Conservation (phyloP, 345 rosid genomes). For the Litchi chinensis region DNA sequence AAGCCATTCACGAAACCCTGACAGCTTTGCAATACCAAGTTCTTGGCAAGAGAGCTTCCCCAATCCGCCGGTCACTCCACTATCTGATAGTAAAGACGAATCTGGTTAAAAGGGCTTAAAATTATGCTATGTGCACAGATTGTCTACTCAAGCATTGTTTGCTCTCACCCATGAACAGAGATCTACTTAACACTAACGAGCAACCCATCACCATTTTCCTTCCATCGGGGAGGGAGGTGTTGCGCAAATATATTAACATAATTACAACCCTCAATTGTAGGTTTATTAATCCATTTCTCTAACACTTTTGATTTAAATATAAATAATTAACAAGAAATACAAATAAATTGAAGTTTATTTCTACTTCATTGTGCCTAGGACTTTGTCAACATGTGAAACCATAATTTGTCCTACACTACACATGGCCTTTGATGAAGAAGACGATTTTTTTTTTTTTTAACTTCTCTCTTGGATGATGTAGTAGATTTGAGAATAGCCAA, state of each 20-base stretch:
- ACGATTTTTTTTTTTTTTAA: too few species aligned
- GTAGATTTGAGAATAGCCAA: too few species aligned
- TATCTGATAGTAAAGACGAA: conserved; percentile 42
- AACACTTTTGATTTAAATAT: neutral
- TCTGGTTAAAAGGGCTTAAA: conserved; percentile 9
- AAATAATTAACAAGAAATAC: too few species aligned
- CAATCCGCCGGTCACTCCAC: conserved; percentile 29
- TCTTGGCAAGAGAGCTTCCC: conserved; percentile 70
- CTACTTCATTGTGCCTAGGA: too few species aligned
- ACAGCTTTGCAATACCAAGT: conserved; percentile 92
- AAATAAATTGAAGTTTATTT: too few species aligned
- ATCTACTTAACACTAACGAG: neutral
- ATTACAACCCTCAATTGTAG: neutral
- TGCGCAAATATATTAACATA: neutral
- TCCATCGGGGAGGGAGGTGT: neutral
- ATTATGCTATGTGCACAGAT: conserved; percentile 8
- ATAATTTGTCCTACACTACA: too few species aligned
- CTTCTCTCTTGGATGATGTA: too few species aligned
- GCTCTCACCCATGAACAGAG: neutral
- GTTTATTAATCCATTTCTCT: neutral
- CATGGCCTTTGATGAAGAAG: too few species aligned
- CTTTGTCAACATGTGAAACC: too few species aligned
- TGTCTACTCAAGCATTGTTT: conserved; percentile 1
- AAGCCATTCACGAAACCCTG: conserved; percentile 85
- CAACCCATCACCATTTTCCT: neutral